Evolutionary conservation across 371 early-diverging fungal species (phyloP), one percentile per base, ranked within the genome.

Genomic region (Mortierella sp.): DNA sequence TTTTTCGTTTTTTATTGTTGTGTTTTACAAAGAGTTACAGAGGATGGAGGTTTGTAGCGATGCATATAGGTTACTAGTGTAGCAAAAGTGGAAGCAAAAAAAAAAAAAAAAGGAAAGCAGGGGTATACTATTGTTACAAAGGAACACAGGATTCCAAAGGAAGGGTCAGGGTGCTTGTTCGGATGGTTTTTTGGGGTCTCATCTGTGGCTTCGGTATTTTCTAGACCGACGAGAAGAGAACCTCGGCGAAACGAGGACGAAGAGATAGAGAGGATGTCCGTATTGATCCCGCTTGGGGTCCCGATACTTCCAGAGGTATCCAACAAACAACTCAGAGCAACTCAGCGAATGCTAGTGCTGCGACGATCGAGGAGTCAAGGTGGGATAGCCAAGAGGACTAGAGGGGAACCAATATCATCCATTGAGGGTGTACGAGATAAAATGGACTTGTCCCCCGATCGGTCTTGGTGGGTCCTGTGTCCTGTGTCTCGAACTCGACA

Each of bases 271-370:
- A 24, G 55, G 55, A 9, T 19, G 69, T 69, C 28, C 16, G 37
- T 51, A 37, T 53, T 21, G 40, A 67, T 67, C 10, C 67, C 67
- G 67, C 67, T 67, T 67, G 24, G 9, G 67, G 40, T 67, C 11
- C 67, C 67, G 67, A 37, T 19, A 24, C 67, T 67, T 67, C 67
- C 40, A 67, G 37, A 37, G 21, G 4, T 40, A 40, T 37, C 67
- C 24, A 67, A 11, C 40, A 40, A 67, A 40, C 40, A 40, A 67
- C 67, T 67, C 67, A 40, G 67, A 67, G 67, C 67, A 67, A 40
- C 67, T 37, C 67, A 67, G 67, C 67, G 67, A 40, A 40, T 24
- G 24, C 40, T 40, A 21, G 67, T 1, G 40, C 67, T 67, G 67
- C 67, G 34, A 37, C 24, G 43, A 67, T 67, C 67, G 43, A 67